phyloP scores from a whole-genome alignment of 306 rosid species.

The Begonia masoniana region DNA sequence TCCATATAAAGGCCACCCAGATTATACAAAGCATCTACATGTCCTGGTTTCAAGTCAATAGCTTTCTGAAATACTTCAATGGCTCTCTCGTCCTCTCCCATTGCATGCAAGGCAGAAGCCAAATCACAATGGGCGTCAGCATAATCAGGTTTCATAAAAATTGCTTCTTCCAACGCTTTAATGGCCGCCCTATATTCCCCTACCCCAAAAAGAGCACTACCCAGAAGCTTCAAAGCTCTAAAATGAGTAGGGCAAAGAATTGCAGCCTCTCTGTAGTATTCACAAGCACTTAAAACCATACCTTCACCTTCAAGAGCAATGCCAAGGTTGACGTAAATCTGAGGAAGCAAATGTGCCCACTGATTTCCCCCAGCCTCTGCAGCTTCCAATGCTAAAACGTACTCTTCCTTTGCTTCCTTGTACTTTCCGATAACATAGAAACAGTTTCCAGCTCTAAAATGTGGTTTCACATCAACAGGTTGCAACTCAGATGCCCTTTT shows the following conservation, averaged over 20 bases:
- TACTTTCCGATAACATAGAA: conserved; percentile 56
- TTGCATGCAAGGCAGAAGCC: conserved; percentile 94
- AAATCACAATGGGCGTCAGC: conserved; percentile 96
- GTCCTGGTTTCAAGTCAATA: conserved; percentile 91
- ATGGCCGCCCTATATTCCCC: conserved; percentile 97
- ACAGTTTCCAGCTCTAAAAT: conserved; percentile 92
- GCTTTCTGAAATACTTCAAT: conserved; percentile 96
- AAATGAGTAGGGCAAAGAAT: conserved; percentile 96
- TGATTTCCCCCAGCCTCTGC: conserved; percentile 95
- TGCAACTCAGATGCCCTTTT: conserved; percentile 92
- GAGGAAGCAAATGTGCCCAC: conserved; percentile 95
- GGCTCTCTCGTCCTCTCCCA: conserved; percentile 91
- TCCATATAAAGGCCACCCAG: conserved; percentile 98
- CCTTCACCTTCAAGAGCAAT: conserved; percentile 98
- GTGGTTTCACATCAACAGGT: conserved; percentile 93
- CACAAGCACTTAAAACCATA: conserved; percentile 98
- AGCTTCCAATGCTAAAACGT: conserved; percentile 71
- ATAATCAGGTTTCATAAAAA: conserved; percentile 88
- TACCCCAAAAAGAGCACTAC: conserved; percentile 95
- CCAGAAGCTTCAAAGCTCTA: conserved; percentile 91
- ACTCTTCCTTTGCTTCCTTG: conserved; percentile 87
- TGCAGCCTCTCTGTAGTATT: conserved; percentile 96
- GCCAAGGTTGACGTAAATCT: conserved; percentile 90
- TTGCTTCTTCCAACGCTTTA: conserved; percentile 89
- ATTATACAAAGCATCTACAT: conserved; percentile 85